Conservation (phyloP, 768 basidiomycete species). For the Pleurotus tuber-regium region DNA sequence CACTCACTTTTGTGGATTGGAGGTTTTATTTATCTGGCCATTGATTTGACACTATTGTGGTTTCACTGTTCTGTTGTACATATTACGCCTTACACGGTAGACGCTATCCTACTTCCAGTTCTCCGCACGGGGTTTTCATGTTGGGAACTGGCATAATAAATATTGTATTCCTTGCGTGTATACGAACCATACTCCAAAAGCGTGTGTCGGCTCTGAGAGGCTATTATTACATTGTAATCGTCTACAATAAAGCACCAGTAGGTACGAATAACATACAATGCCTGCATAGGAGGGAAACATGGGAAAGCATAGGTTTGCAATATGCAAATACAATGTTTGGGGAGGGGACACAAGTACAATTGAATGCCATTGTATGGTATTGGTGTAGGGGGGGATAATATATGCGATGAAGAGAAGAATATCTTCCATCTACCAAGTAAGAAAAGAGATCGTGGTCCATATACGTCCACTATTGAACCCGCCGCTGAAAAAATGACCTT, state of each 20-base stretch:
- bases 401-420: not conserved
- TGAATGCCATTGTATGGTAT: constrained; percentile 8
- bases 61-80: not conserved
- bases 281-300: not conserved
- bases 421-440: not conserved
- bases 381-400: not conserved
- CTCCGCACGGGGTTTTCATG: not conserved
- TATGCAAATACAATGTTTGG: too few relatives aligned
- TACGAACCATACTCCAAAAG: constrained; percentile 1
- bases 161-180: constrained; percentile 8
- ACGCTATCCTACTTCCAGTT: not conserved
- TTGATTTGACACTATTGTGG: not conserved
- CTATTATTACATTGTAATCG: constrained; percentile 3
- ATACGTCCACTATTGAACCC: not conserved
- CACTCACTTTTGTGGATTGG: too few relatives aligned
- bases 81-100: not conserved
- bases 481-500: not conserved
- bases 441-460: not conserved
- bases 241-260: constrained; percentile 2
- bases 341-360: not conserved
- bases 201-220: not conserved
- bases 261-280: constrained; percentile 1
- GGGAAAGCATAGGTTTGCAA: not conserved
- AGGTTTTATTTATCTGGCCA: not conserved
- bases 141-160: constrained; percentile 7